Base-by-base conservation (phyloP, 139 green algal species). In the Nannochloris sp. region DNA sequence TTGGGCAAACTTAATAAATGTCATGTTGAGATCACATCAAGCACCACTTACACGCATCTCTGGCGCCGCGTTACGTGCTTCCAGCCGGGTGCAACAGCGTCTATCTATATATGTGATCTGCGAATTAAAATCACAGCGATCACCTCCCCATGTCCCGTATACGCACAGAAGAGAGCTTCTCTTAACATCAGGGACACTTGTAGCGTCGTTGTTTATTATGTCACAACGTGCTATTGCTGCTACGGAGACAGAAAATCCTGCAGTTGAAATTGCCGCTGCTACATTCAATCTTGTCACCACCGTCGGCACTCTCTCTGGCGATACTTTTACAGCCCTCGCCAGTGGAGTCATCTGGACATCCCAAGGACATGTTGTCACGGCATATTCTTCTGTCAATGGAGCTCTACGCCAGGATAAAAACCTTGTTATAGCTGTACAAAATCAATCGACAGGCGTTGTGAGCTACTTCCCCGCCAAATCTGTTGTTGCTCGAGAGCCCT, bases 301-400 rank as follows among this genome's bases (percentile, higher is more conserved):
- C 9, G 48, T 59, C 10, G 48, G 9, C 48, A 59, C 48, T 9
- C 9, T 34, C 9, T 9, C 12, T 12, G 30, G 10, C 12, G 48
- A 19, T 9, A 12, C 9, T 36, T 9, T 12, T 12, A 59, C 48
- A 10, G 27, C 30, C 48, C 12, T 59, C 9, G 9, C 48, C 12
- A 59, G 48, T 36, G 48, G 48, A 9, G 12, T 59, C 12, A 12
- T 59, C 31, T 59, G 48, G 48, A 12, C 9, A 19, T 19, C 48
- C 9, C 12, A 23, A 19, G 44, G 64, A 0, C 36, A 55, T 27
- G 33, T 72, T 15, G 29, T 67, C 2, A n/a, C 30, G 0, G 6
- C 65, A 3, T 72, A 72, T 25, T 36, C 51, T 4, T 45, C 65
- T 9, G 27, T 72, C 2, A 64, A 48, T 6, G 45, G 44, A 29